These are phyloP conservation scores for Hypoxylon perforatum DNA, from an alignment of 495 filamentous ascomycete species.

Conservation along the genomic window DNA sequence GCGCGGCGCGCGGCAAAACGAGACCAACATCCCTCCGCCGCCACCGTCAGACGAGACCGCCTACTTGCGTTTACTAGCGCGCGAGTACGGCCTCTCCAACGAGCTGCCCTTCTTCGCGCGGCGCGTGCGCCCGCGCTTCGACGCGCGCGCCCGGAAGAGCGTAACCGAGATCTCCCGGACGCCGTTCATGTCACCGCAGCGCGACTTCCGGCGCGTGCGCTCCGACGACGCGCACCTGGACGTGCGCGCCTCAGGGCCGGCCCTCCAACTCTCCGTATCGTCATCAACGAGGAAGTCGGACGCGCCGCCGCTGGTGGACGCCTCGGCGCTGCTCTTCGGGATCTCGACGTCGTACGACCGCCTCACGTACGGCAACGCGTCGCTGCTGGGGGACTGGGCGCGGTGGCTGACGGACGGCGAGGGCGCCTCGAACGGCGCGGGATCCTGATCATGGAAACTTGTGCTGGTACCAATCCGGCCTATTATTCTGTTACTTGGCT, in stretches of 20 bases:
- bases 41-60: conserved; percentile 27
- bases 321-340: conserved; percentile 67
- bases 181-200: conserved; percentile 27
- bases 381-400: conserved; percentile 48
- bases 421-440: conserved; percentile 47
- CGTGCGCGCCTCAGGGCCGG: conserved; percentile 7
- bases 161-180: conserved; percentile 20
- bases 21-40: neutral
- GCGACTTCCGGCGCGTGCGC: conserved; percentile 25
- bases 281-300: conserved; percentile 37
- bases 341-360: conserved; percentile 66
- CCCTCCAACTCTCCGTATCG: conserved; percentile 21
- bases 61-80: conserved; percentile 33
- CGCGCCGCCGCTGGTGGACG: conserved; percentile 55
- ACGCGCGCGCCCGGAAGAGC: conserved; percentile 24
- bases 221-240: conserved; percentile 30
- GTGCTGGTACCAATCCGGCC: too few species aligned
- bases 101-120: conserved; percentile 35
- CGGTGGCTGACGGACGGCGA: conserved; percentile 49
- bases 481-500: too few species aligned
- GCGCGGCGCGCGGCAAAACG: conserved; percentile 24
- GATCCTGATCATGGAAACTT: too few species aligned
- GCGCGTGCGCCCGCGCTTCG: conserved; percentile 16
- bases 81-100: conserved; percentile 32
- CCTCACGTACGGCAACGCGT: conserved; percentile 57